Conservation (phyloP, 306 rosid species). For the Clitoria ternatea region DNA sequence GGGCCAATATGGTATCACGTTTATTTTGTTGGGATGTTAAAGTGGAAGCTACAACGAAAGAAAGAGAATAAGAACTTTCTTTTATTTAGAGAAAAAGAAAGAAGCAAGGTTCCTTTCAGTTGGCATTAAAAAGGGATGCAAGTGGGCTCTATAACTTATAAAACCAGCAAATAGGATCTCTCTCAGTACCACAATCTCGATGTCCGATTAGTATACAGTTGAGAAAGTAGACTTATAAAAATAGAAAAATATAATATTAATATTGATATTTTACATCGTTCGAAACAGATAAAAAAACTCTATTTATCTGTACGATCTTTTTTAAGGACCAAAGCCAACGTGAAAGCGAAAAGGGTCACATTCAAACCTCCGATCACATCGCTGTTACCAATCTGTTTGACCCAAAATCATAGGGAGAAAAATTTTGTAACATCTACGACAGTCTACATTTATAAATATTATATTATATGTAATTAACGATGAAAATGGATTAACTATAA, state of each 20-base stretch:
- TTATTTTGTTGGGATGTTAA: slow-evolving; percentile 1
- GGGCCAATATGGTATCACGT: slow-evolving; percentile 10
- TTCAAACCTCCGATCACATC: background rate
- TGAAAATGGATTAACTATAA: too few relatives aligned
- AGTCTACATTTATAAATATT: too few relatives aligned
- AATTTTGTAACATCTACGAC: too few relatives aligned
- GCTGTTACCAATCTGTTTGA: background rate
- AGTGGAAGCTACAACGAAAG: background rate
- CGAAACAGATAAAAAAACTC: too few relatives aligned
- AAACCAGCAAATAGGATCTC: background rate
- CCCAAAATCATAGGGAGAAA: background rate
- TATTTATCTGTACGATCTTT: too few relatives aligned
- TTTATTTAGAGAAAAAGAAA: background rate
- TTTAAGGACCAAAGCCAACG: too few relatives aligned
- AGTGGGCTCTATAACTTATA: slow-evolving; percentile 25
- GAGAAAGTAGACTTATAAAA: too few relatives aligned
- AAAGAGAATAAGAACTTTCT: slow-evolving; percentile 15
- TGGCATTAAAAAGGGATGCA: slow-evolving; percentile 11
- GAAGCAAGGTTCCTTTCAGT: background rate
- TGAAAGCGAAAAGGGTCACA: too few relatives aligned
- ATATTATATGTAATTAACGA: too few relatives aligned
- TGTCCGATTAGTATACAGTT: too few relatives aligned
- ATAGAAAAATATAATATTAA: too few relatives aligned
- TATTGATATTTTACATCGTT: too few relatives aligned
- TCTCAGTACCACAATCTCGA: background rate